Percentiles rank a stretch among this genome's conserved stretches.
These are phyloP conservation scores for Umbelopsis ramanniana DNA, from an alignment of 192 early-diverging fungal species.

Conservation along the genomic window DNA sequence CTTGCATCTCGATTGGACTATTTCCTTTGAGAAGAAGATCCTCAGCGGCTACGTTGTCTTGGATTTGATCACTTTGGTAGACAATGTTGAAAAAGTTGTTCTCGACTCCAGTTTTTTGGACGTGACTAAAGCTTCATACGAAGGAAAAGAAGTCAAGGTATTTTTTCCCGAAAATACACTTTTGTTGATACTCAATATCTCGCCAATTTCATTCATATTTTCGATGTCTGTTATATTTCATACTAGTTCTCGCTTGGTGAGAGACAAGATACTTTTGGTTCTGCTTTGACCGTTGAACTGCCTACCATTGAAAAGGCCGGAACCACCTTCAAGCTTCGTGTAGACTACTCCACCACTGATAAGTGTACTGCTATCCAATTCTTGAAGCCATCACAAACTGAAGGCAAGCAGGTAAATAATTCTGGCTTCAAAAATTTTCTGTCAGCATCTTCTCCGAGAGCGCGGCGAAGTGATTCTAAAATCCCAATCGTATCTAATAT, in stretches of 20 bases:
- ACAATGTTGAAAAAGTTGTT: constrained; percentile 62
- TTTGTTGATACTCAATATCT: no score
- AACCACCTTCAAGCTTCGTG: constrained; percentile 57
- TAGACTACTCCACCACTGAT: constrained; percentile 80
- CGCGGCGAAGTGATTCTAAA: not conserved
- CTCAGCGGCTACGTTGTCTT: constrained; percentile 71
- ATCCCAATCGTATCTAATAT: not conserved
- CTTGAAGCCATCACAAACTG: constrained; percentile 89
- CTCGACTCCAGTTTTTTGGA: constrained; percentile 72
- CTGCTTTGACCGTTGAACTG: constrained; percentile 69
- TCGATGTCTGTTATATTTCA: not conserved
- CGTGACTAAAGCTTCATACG: constrained; percentile 47
- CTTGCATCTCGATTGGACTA: constrained; percentile 73
- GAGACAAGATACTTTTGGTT: constrained; percentile 71
- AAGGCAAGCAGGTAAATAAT: constrained; percentile 69
- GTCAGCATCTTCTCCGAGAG: not conserved
- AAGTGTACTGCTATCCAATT: constrained; percentile 92
- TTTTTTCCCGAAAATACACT: no score
- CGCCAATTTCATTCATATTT: no score
- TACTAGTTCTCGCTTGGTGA: constrained; percentile 55
- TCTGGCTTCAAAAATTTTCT: not conserved
- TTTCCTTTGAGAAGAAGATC: constrained; percentile 76
- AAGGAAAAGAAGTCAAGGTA: constrained; percentile 36
- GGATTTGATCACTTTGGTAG: constrained; percentile 55
- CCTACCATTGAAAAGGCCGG: constrained; percentile 44